phyloP scores from a whole-genome alignment of 345 rosid species.

The Eucalyptus caleyi region DNA sequence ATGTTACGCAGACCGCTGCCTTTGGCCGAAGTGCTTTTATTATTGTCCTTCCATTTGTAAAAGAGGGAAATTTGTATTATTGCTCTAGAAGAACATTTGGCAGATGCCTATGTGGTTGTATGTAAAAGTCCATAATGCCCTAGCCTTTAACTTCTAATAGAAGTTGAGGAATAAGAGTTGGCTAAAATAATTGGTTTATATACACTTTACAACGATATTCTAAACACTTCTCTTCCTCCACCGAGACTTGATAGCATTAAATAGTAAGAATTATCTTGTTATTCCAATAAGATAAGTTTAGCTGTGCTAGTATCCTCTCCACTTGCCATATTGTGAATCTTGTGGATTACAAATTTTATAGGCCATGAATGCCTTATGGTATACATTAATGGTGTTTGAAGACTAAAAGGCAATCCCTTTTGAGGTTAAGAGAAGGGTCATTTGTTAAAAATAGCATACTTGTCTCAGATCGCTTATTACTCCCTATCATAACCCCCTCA shows the following conservation, averaged over 20 bases:
- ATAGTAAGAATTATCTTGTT: not conserved
- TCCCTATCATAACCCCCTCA: not conserved
- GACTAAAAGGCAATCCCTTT: not conserved
- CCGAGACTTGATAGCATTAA: not conserved
- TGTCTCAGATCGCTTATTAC: not conserved
- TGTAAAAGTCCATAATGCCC: not conserved
- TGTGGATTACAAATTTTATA: not conserved
- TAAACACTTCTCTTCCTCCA: not conserved
- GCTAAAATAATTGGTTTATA: not conserved
- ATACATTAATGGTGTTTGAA: not conserved
- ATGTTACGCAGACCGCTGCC: not conserved
- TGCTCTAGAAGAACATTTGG: not conserved
- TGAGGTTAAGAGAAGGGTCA: not conserved
- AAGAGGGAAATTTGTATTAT: not conserved
- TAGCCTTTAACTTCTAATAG: not conserved
- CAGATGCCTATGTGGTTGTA: not conserved
- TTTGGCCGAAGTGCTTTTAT: not conserved
- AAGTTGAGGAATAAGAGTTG: not conserved
- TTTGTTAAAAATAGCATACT: not conserved
- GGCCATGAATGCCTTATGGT: not conserved
- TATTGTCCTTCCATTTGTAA: not conserved
- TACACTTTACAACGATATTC: not conserved
- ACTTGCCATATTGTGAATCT: not conserved
- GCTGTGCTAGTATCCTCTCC: not conserved
- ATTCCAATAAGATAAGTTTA: not conserved